Conservation (phyloP, 768 basidiomycete species). For the Termitomyces heimii region DNA sequence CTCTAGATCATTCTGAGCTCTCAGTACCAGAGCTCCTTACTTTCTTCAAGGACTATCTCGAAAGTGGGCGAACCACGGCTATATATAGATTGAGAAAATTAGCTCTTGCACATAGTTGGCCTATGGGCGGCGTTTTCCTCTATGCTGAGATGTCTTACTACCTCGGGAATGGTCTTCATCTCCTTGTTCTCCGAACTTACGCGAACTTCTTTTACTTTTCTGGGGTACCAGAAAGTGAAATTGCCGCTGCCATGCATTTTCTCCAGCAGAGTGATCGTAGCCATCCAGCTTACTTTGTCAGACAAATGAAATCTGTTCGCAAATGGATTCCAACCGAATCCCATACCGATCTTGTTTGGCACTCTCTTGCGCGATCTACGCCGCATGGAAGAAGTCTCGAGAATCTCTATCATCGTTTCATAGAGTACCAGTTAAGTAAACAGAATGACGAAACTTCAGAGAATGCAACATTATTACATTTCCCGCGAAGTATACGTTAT, state of each 20-base stretch:
- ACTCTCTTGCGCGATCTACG: slow-evolving; percentile 24
- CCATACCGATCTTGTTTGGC: slow-evolving; percentile 35
- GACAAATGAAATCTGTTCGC: slow-evolving; percentile 3
- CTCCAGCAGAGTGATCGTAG: not conserved
- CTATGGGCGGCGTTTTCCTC: slow-evolving; percentile 21
- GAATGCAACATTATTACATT: slow-evolving; percentile 15
- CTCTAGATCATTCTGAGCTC: not conserved
- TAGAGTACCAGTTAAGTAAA: not conserved
- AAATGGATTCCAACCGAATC: slow-evolving; percentile 29
- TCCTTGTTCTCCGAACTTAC: slow-evolving; percentile 39
- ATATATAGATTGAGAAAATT: slow-evolving; percentile 27
- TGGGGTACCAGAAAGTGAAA: slow-evolving; percentile 42
- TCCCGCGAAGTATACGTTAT: slow-evolving; percentile 23
- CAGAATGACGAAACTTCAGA: not conserved
- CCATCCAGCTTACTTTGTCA: slow-evolving; percentile 1
- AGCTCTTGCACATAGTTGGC: slow-evolving; percentile 17
- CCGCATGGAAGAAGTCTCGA: slow-evolving; percentile 19
- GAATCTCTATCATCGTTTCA: slow-evolving; percentile 38
- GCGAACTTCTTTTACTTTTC: slow-evolving; percentile 42
- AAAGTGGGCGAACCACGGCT: slow-evolving; percentile 26
- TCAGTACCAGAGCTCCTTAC: slow-evolving; percentile 23
- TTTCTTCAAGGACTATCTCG: slow-evolving; percentile 30
- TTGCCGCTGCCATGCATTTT: slow-evolving; percentile 13
- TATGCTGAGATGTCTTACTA: slow-evolving; percentile 42
- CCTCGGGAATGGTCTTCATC: slow-evolving; percentile 16